Base-by-base conservation (phyloP, 2,329 filamentous ascomycete genomes). In the Chrysoporthe cubensis region DNA sequence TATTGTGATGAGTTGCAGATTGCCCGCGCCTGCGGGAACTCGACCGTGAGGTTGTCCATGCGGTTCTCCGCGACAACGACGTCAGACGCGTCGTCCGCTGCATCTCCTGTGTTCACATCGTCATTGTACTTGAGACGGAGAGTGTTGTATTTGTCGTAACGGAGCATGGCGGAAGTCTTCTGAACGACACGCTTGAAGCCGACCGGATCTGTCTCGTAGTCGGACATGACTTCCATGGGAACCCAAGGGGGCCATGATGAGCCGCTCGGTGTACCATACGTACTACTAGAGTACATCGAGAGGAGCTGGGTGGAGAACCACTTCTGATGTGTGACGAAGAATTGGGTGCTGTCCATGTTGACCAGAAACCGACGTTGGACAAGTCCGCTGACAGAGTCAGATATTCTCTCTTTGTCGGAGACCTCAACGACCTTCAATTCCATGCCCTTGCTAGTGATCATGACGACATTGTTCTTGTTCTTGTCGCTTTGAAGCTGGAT, bases 401-500 rank as follows among this genome's bases (percentile, higher is more conserved):
- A 94, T 66, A 98, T 88, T 69, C 96, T 88, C 74, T 94, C 91
- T 79, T 97, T 97, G 80, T 99, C 96, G 91, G 98, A 97, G 74
- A 99, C 95, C 72, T 97, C 95, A 26, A 99, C 88, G 13, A 99
- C 92, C 81, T 98, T 98, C 66, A 98, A 87, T 78, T 98, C 94
- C 94, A 99, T 99, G 64, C 94, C 93, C 79, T 98, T 98, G 40
- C 94, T 94, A 3, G 95, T 96, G 59, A 98, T 90, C n/a, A 99
- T 84, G 5, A 97, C 91, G n/a, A 96, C 96, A 67, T 97, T 92
- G 78, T 97, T 97, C 70, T 91, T 91, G 78, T 99, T 98, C 84
- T 97, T 98, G 76, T 99, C 96, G 77, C 96, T 98, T 76, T 99
- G 95, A 57, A 99, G 85, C 77, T 99, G 96, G 68, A 99, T 97